These are phyloP conservation scores for Cercophora newfieldiana DNA, from an alignment of 495 filamentous ascomycete species.

Conservation along the genomic window DNA sequence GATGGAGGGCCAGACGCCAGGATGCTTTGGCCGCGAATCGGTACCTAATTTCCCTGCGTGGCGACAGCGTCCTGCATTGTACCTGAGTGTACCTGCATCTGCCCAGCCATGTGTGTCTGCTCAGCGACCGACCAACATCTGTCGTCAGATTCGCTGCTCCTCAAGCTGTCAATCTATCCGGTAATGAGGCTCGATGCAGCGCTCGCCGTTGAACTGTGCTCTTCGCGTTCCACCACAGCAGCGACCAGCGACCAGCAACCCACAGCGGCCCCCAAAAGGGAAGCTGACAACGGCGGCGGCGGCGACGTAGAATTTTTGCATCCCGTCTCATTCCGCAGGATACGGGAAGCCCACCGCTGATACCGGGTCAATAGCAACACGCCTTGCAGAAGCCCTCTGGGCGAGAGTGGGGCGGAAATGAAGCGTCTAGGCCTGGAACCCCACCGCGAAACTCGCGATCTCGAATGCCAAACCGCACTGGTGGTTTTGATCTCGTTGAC, in stretches of 20 bases:
- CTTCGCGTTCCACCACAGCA: not conserved
- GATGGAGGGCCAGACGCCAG: conserved; percentile 2
- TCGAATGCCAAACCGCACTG: not conserved
- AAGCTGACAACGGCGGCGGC: not conserved
- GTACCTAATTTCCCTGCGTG: conserved; percentile 11
- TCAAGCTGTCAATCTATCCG: not conserved
- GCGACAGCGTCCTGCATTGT: not conserved
- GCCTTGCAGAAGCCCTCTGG: not conserved
- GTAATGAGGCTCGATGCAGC: not conserved
- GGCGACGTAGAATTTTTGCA: not conserved
- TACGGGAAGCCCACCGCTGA: not conserved
- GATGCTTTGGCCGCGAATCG: conserved; percentile 4
- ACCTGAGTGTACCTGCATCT: not conserved
- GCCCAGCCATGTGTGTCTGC: not conserved
- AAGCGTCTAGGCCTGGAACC: not conserved
- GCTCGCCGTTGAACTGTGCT: not conserved
- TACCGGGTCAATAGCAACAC: not conserved
- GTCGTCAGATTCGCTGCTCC: conserved; percentile 3
- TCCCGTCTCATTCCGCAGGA: not conserved
- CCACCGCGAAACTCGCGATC: conserved; percentile 4
- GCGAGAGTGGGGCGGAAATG: not conserved
- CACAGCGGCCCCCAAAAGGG: not conserved
- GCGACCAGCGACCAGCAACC: no score
- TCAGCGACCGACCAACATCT: not conserved
- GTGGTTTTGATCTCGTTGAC: not conserved